phyloP scores from a whole-genome alignment of 495 filamentous ascomycete species.

The Chaetomium cochliodes region DNA sequence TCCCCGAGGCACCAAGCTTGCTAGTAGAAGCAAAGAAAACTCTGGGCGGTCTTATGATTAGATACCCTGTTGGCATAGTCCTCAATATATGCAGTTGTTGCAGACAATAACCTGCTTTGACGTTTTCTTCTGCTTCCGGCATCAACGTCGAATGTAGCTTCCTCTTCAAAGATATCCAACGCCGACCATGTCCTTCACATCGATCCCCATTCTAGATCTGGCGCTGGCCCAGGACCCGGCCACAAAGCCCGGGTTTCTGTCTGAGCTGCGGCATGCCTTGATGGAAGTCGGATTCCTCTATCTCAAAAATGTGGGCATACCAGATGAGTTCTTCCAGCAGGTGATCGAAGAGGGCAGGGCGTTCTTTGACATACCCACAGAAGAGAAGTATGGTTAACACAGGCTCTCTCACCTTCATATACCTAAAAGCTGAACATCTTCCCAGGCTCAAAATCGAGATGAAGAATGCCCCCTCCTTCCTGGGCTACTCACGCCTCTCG shows the following conservation, averaged over 20 bases:
- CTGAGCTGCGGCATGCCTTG: constrained; percentile 70
- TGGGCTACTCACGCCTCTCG: constrained; percentile 61
- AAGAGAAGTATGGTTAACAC: constrained; percentile 62
- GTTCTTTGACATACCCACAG: constrained; percentile 78
- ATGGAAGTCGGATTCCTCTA: constrained; percentile 94
- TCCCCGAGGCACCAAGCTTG: not conserved
- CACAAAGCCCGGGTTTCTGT: constrained; percentile 73
- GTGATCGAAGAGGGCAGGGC: constrained; percentile 66
- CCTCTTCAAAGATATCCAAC: too few species aligned
- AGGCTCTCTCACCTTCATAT: not conserved
- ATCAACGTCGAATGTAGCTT: not conserved
- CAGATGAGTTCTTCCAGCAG: constrained; percentile 60
- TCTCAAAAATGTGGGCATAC: constrained; percentile 77
- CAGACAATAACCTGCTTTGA: not conserved
- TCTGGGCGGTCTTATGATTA: not conserved
- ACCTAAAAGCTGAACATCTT: not conserved
- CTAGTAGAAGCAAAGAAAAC: constrained; percentile 2
- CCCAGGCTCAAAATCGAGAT: constrained; percentile 76
- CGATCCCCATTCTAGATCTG: constrained; percentile 79
- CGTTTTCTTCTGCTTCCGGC: not conserved
- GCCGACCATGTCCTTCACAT: constrained; percentile 61
- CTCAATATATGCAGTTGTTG: constrained; percentile 11
- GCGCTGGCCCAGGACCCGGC: constrained; percentile 58
- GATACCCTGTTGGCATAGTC: constrained; percentile 21
- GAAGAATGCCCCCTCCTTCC: constrained; percentile 71